Evolutionary conservation across 2,329 filamentous ascomycete species (phyloP).

Genomic region (Colletotrichum aenigma): DNA sequence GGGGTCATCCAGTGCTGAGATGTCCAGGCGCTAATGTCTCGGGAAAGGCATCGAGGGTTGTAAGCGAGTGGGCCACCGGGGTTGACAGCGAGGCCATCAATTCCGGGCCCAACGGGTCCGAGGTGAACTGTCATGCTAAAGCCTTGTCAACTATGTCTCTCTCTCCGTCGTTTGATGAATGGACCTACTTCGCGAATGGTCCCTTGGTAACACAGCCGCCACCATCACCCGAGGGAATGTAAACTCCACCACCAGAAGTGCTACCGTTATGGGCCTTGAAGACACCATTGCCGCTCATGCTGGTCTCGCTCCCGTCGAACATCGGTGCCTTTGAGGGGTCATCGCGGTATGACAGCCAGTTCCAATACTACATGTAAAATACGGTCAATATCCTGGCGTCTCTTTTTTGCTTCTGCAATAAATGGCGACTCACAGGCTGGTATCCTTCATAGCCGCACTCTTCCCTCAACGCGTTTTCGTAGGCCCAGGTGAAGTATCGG

Average conservation of each 20-base stretch:
- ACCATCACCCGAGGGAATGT: conserved; percentile 36
- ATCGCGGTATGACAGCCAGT: conserved; percentile 35
- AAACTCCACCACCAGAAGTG: conserved; percentile 25
- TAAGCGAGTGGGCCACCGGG: conserved; percentile 25
- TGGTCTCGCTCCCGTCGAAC: conserved; percentile 42
- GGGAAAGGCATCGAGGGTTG: conserved; percentile 33
- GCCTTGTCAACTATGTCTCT: background rate
- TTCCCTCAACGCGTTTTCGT: conserved; percentile 15
- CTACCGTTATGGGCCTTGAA: conserved; percentile 28
- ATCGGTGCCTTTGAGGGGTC: conserved; percentile 35
- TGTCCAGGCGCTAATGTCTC: conserved; percentile 26
- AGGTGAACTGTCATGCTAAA: conserved; percentile 29
- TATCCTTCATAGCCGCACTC: conserved; percentile 22
- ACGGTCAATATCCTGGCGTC: too few species aligned
- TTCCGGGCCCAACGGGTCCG: conserved; percentile 28
- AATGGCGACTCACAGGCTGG: conserved; percentile 10
- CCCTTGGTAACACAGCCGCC: conserved; percentile 51
- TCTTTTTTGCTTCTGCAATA: background rate
- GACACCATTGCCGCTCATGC: conserved; percentile 42
- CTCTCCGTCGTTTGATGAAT: background rate
- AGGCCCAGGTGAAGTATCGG: conserved; percentile 8
- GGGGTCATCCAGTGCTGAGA: conserved; percentile 24
- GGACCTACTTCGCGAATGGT: conserved; percentile 51
- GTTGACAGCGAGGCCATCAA: conserved; percentile 20
- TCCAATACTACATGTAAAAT: conserved; percentile 36